Conservation (phyloP, 176 grass and related monocot genomes). For the sorghum (Sorghum bicolor) region DNA sequence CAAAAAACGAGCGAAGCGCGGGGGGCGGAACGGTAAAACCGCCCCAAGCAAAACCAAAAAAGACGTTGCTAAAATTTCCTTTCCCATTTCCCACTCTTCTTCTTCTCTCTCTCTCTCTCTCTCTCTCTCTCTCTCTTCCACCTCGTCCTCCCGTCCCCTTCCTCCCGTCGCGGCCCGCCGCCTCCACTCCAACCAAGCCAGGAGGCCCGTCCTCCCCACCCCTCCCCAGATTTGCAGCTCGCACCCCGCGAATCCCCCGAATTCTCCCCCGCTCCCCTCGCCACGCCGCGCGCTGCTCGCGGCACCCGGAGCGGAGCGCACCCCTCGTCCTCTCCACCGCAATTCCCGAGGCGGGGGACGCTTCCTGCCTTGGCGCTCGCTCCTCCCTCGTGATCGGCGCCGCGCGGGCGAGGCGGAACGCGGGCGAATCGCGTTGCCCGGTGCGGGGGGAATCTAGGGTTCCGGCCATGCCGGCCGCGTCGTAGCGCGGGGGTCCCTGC, state of each 20-base stretch:
- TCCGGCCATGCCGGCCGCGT: conserved; percentile 19
- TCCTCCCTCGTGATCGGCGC: conserved; percentile 32
- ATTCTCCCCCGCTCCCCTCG: not conserved
- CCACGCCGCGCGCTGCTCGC: conserved; percentile 29
- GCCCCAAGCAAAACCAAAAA: conserved; percentile 10
- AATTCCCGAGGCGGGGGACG: conserved; percentile 14
- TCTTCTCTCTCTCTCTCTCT: not conserved
- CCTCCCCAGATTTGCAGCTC: conserved; percentile 30
- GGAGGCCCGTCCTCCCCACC: not conserved
- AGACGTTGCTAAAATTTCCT: conserved; percentile 10
- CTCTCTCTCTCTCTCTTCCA: not conserved
- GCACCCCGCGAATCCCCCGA: conserved; percentile 15
- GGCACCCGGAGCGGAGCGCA: conserved; percentile 17
- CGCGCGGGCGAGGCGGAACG: conserved; percentile 10
- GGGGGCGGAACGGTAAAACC: not conserved
- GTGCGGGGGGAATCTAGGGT: conserved; percentile 26
- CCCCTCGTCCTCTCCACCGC: conserved; percentile 10
- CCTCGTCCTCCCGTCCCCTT: conserved; percentile 15
- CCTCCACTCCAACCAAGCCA: conserved; percentile 26
- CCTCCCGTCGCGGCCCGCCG: conserved; percentile 18
- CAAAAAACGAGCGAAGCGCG: not conserved
- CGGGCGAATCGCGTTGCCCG: conserved; percentile 20
- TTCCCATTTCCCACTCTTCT: not conserved
- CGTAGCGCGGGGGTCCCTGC: conserved; percentile 23
- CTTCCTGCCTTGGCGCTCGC: conserved; percentile 14